Evolutionary conservation across 306 rosid species (phyloP).

Genomic region (Cyamopsis tetragonoloba): DNA sequence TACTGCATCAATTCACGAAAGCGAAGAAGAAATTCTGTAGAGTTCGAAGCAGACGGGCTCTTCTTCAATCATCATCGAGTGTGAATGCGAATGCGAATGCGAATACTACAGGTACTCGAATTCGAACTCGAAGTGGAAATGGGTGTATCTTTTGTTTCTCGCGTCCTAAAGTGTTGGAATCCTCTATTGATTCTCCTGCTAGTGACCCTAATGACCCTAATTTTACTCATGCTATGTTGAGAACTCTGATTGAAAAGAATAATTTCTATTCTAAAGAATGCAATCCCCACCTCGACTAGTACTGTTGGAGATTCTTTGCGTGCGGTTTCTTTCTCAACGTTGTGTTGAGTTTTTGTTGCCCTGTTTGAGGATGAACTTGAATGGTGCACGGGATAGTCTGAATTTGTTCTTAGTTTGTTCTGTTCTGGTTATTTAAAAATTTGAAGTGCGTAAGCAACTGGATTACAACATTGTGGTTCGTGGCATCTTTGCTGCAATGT

Average conservation of each 20-base stretch:
- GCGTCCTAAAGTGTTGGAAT: conserved; percentile 45
- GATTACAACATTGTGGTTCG: not conserved
- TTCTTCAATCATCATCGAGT: conserved; percentile 28
- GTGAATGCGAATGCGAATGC: not conserved
- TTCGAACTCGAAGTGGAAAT: conserved; percentile 18
- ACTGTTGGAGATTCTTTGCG: conserved; percentile 10
- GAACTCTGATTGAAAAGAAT: conserved; percentile 54
- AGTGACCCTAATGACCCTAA: conserved; percentile 61
- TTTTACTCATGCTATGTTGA: conserved; percentile 54
- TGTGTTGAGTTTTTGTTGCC: not conserved
- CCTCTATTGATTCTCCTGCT: conserved; percentile 36
- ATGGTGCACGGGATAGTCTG: not conserved
- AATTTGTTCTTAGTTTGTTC: not conserved
- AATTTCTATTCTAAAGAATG: conserved; percentile 68
- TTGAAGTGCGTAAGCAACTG: not conserved
- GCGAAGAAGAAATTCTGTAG: conserved; percentile 36
- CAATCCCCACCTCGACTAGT: conserved; percentile 57
- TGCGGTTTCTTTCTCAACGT: not conserved
- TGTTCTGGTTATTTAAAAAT: not conserved
- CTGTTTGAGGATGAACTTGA: not conserved
- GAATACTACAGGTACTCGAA: conserved; percentile 32
- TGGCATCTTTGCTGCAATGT: not conserved
- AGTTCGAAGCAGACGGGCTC: conserved; percentile 25
- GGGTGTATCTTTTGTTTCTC: conserved; percentile 60
- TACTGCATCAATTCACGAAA: conserved; percentile 40